phyloP scores from a whole-genome alignment of 106 monocot genomes.

The Dendrobium officinale region DNA sequence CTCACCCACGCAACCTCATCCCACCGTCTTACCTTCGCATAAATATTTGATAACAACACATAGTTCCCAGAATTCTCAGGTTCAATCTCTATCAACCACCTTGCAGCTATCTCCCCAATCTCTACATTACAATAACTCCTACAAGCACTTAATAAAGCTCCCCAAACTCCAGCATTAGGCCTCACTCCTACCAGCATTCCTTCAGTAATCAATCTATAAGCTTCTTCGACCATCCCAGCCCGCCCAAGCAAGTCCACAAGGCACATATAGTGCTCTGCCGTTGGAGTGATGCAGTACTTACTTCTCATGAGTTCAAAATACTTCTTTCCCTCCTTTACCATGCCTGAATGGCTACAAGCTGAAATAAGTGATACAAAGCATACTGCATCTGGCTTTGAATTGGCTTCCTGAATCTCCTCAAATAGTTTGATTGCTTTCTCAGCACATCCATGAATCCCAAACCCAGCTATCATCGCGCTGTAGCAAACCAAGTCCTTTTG shows the following conservation, averaged over 20 bases:
- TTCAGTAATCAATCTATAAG: constrained; percentile 15
- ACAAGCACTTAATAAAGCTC: constrained; percentile 37
- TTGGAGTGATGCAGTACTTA: constrained; percentile 13
- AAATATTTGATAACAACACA: constrained; percentile 37
- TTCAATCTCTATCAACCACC: constrained; percentile 29
- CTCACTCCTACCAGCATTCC: constrained; percentile 11
- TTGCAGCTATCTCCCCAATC: constrained; percentile 23
- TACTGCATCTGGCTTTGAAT: constrained; percentile 19
- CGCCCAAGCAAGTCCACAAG: constrained; percentile 35
- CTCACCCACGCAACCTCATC: constrained; percentile 24
- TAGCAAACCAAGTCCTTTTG: constrained; percentile 27
- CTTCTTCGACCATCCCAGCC: constrained; percentile 33
- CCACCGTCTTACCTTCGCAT: constrained; percentile 24
- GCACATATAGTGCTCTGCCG: constrained; percentile 31
- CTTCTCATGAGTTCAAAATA: constrained; percentile 22
- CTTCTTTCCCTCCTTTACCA: constrained; percentile 15
- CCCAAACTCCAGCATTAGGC: constrained; percentile 23
- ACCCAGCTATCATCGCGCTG: constrained; percentile 29
- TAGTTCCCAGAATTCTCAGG: constrained; percentile 32
- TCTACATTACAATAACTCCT: constrained; percentile 23
- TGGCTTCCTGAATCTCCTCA: constrained; percentile 5
- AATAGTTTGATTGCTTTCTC: constrained; percentile 19
- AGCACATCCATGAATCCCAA: constrained; percentile 27
- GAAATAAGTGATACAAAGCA: constrained; percentile 26
- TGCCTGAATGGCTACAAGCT: constrained; percentile 26